These are phyloP conservation scores for Coleophoma eucalyptorum DNA, from an alignment of 2,329 filamentous ascomycete species.

Conservation along the genomic window DNA sequence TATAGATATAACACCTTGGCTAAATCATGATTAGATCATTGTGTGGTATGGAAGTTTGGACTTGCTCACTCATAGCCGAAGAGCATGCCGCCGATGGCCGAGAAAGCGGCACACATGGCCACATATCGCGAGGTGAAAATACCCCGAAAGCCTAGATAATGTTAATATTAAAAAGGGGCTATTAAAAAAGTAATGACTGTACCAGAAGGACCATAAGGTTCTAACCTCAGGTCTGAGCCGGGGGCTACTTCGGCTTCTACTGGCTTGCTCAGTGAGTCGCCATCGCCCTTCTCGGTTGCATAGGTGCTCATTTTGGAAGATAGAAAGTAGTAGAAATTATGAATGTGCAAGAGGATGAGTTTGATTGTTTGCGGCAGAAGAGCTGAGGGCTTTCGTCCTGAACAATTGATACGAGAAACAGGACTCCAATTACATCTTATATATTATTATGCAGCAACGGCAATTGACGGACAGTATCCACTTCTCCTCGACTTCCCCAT, in stretches of 20 bases:
- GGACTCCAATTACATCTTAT: too few species aligned
- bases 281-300: not conserved
- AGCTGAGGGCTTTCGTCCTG: too few species aligned
- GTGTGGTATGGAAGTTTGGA: not conserved
- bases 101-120: conserved; percentile 28
- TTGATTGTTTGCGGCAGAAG: too few species aligned
- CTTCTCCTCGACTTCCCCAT: too few species aligned
- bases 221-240: not conserved
- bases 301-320: not conserved
- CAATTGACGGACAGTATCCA: too few species aligned
- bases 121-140: conserved; percentile 30
- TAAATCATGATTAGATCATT: not conserved
- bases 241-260: not conserved
- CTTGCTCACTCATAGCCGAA: conserved; percentile 28
- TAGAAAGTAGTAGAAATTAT: not conserved
- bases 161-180: not conserved
- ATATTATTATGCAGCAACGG: too few species aligned
- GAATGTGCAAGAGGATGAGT: too few species aligned
- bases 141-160: conserved; percentile 22
- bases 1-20: conserved; percentile 36
- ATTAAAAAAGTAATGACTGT: not conserved
- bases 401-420: too few species aligned
- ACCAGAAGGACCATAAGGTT: not conserved
- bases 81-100: conserved; percentile 34
- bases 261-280: not conserved